Evolutionary conservation across 2,329 filamentous ascomycete genomes (phyloP).

Genomic region (Shiraia sp.): DNA sequence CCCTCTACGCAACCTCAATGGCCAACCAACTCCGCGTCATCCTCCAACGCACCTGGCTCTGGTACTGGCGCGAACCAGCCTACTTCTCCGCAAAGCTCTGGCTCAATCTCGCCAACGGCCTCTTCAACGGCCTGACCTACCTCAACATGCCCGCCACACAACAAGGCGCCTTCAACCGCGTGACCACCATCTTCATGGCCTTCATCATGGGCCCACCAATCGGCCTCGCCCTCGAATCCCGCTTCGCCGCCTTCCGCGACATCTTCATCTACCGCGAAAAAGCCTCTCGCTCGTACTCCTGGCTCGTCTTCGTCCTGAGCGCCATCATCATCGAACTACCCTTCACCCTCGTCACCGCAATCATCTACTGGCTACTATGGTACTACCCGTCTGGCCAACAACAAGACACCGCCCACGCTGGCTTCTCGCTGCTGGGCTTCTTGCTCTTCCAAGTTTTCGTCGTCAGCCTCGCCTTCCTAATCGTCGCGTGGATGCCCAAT

Average conservation of each 20-base stretch:
- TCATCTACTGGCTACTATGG: too few species aligned
- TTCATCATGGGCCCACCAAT: neutral
- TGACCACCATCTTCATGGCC: neutral
- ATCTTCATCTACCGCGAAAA: neutral
- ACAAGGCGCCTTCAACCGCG: neutral
- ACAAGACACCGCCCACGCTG: neutral
- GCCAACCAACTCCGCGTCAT: neutral
- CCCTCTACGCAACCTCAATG: too few species aligned
- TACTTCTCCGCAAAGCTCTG: neutral
- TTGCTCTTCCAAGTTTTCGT: conserved; percentile 2
- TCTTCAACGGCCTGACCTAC: neutral
- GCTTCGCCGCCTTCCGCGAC: neutral
- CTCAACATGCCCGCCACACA: neutral
- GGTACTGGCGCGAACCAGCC: neutral
- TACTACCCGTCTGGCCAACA: too few species aligned
- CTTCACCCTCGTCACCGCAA: too few species aligned
- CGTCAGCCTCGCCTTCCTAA: conserved; percentile 4
- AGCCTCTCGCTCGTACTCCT: neutral
- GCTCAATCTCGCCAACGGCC: neutral
- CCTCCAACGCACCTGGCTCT: neutral
- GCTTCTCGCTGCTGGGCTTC: conserved; percentile 1
- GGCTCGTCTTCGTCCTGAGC: too few species aligned
- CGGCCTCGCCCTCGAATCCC: neutral
- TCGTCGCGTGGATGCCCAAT: conserved; percentile 6
- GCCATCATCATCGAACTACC: too few species aligned